Conservation (phyloP, 2,329 filamentous ascomycete species). For the Cordyceps cateniannulata region DNA sequence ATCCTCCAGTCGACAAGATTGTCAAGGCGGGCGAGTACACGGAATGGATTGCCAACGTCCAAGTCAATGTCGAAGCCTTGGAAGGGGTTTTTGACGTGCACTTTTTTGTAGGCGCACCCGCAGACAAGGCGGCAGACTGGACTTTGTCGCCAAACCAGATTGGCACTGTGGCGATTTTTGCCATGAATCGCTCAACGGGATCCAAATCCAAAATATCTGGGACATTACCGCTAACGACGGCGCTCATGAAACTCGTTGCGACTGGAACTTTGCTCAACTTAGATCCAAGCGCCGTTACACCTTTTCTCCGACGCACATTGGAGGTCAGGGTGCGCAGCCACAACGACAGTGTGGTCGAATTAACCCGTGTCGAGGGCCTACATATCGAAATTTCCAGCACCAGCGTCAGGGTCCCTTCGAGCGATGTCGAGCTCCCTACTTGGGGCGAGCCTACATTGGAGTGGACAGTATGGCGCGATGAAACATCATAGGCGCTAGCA, state of each 20-base stretch:
- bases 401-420: conserved; percentile 21
- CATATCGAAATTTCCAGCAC: conserved; percentile 26
- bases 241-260: conserved; percentile 37
- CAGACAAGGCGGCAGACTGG: conserved; percentile 43
- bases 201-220: conserved; percentile 36
- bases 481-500: not conserved
- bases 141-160: conserved; percentile 46
- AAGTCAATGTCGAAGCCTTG: conserved; percentile 53
- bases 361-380: conserved; percentile 23
- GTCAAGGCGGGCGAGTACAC: conserved; percentile 39
- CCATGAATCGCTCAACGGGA: conserved; percentile 30
- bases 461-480: conserved; percentile 7
- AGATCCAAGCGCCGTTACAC: conserved; percentile 28
- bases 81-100: conserved; percentile 56
- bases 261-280: conserved; percentile 31
- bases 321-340: conserved; percentile 26
- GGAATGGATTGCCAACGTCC: conserved; percentile 65
- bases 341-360: conserved; percentile 21
- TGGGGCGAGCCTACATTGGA: conserved; percentile 19
- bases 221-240: conserved; percentile 45
- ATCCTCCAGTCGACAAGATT: conserved; percentile 22
- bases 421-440: conserved; percentile 20
- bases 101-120: conserved; percentile 57
- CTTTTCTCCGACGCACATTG: conserved; percentile 36
- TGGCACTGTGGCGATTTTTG: conserved; percentile 54